These are phyloP conservation scores for Mycena galopus DNA, from an alignment of 768 basidiomycete species.

Conservation along the genomic window DNA sequence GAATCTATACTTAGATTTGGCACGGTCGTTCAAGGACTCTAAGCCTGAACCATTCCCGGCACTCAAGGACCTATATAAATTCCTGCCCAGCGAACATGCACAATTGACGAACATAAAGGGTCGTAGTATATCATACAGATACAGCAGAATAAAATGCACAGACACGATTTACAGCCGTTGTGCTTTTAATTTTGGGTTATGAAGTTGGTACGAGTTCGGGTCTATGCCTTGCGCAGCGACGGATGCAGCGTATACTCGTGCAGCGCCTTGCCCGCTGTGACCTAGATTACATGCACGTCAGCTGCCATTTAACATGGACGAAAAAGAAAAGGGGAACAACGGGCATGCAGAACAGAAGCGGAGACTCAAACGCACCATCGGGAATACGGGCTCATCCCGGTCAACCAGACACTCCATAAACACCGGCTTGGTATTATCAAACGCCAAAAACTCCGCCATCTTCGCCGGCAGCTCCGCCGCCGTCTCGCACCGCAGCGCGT, in stretches of 20 bases:
- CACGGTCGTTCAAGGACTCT: too few species aligned
- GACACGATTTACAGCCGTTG: too few species aligned
- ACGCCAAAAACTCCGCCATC: slow-evolving; percentile 99
- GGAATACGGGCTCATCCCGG: slow-evolving; percentile 89
- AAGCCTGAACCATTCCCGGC: too few species aligned
- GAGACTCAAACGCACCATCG: slow-evolving; percentile 85
- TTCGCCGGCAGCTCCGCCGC: slow-evolving; percentile 87
- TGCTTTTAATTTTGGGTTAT: too few species aligned
- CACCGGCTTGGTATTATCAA: slow-evolving; percentile 87
- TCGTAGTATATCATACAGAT: too few species aligned
- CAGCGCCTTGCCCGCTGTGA: slow-evolving; percentile 93
- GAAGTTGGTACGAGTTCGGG: too few species aligned
- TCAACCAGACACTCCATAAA: slow-evolving; percentile 93
- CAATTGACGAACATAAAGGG: too few species aligned
- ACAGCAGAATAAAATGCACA: too few species aligned
- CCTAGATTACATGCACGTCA: slow-evolving; percentile 55
- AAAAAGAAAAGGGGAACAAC: background rate
- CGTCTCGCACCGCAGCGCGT: slow-evolving; percentile 83
- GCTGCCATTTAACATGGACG: background rate
- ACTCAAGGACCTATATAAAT: too few species aligned
- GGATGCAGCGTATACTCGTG: slow-evolving; percentile 92
- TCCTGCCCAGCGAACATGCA: too few species aligned
- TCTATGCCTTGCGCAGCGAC: slow-evolving; percentile 44
- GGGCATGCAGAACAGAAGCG: too few species aligned
- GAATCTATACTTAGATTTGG: too few species aligned